A percentile compares a stretch with the other conserved stretches of the same genome.
Evolutionary conservation across 441 rosid species (phyloP).

Genomic region (Gossypium davidsonii): DNA sequence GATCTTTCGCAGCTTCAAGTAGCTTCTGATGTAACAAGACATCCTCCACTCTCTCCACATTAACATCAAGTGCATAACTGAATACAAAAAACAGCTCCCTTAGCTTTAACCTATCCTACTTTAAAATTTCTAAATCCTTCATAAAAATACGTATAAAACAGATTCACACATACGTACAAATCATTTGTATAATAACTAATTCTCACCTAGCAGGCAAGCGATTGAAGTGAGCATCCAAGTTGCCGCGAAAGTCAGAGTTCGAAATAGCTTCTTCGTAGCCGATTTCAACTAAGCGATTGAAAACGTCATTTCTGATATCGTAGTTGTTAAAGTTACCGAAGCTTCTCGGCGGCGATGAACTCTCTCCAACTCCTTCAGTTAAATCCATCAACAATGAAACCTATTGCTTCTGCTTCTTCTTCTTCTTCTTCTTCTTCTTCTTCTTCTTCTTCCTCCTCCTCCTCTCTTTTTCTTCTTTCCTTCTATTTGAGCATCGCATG

Average conservation of each 20-base stretch:
- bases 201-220: conserved; percentile 59
- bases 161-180: background rate
- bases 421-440: no score
- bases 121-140: background rate
- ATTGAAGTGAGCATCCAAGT: conserved; percentile 53
- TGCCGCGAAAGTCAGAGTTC: conserved; percentile 49
- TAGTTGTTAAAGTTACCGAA: conserved; percentile 33
- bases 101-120: background rate
- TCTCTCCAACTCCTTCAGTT: conserved; percentile 72
- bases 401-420: background rate
- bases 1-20: conserved; percentile 52
- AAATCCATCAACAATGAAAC: conserved; percentile 42
- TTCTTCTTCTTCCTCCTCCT: no score
- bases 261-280: conserved; percentile 40
- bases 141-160: background rate
- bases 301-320: conserved; percentile 49
- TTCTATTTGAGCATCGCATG: conserved; percentile 2
- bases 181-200: background rate
- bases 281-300: conserved; percentile 46
- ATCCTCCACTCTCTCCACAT: conserved; percentile 66
- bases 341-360: conserved; percentile 71
- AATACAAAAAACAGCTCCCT: background rate
- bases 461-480: background rate
- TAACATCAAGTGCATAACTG: conserved; percentile 66
- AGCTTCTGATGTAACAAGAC: conserved; percentile 52